A percentile compares a stretch with the other conserved stretches of the same genome.
Conservation (phyloP, 1,284 basidiomycete species). For the Marasmius tenuissimus region DNA sequence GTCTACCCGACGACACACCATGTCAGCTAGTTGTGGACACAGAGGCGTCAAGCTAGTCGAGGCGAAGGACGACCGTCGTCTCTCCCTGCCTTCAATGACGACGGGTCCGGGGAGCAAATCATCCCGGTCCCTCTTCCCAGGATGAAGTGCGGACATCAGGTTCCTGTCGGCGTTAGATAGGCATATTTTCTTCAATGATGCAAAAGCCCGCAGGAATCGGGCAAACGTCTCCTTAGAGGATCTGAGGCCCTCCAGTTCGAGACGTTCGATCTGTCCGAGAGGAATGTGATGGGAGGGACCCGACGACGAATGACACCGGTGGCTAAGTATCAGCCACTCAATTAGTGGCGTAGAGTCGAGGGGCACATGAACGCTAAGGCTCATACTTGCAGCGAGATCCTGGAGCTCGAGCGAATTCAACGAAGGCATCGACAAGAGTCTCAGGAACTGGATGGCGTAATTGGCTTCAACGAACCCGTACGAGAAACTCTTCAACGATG, state of each 20-base stretch:
- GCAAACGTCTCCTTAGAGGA: slow-evolving; percentile 3
- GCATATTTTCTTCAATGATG: slow-evolving; percentile 4
- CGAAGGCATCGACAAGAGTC: slow-evolving; percentile 40
- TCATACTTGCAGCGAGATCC: slow-evolving; percentile 35
- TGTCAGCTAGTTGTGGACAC: slow-evolving; percentile 9
- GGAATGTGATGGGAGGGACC: slow-evolving; percentile 2
- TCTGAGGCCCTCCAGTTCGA: slow-evolving; percentile 8
- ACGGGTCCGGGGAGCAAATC: background rate
- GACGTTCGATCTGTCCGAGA: background rate
- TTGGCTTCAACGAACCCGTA: slow-evolving; percentile 48
- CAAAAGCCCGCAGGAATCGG: slow-evolving; percentile 2
- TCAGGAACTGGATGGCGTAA: slow-evolving; percentile 42
- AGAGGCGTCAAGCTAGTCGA: slow-evolving; percentile 5
- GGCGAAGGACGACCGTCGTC: background rate
- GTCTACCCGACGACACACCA: slow-evolving; percentile 9
- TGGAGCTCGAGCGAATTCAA: slow-evolving; percentile 41
- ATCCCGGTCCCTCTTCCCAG: background rate
- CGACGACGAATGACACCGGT: background rate
- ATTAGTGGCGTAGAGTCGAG: slow-evolving; percentile 34
- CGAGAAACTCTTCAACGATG: slow-evolving; percentile 34
- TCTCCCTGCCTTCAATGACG: background rate
- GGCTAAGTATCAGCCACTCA: slow-evolving; percentile 19
- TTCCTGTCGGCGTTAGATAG: slow-evolving; percentile 1
- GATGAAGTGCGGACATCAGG: slow-evolving; percentile 1
- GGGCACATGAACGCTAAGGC: slow-evolving; percentile 26